Percentiles rank a stretch among this genome's conserved stretches.
These are phyloP conservation scores for Mortierella claussenii DNA, from an alignment of 192 early-diverging fungal species.

Conservation along the genomic window DNA sequence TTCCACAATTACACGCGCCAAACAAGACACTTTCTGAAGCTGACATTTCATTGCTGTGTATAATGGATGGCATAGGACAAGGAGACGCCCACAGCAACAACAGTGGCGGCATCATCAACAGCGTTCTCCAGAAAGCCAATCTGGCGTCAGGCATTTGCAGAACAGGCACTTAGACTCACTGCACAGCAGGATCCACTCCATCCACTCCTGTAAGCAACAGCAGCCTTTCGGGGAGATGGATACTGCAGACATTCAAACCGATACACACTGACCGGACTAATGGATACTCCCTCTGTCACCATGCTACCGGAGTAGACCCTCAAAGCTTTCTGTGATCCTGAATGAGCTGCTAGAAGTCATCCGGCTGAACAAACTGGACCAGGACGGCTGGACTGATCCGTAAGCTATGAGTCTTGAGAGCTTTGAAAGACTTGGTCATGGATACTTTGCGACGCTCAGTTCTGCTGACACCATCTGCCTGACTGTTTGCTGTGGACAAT, in stretches of 20 bases:
- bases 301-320: conserved; percentile 6
- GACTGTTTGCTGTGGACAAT: neutral
- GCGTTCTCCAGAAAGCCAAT: conserved; percentile 2
- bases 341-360: conserved; percentile 38
- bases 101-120: too few species aligned
- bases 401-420: too few species aligned
- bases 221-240: neutral
- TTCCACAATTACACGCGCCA: conserved; percentile 2
- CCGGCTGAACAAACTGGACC: conserved; percentile 22
- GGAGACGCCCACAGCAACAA: too few species aligned
- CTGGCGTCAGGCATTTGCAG: conserved; percentile 39
- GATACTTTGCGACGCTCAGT: too few species aligned
- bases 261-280: too few species aligned
- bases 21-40: neutral
- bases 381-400: conserved; percentile 41
- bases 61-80: too few species aligned
- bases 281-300: too few species aligned
- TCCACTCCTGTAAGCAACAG: conserved; percentile 4
- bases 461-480: neutral
- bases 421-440: too few species aligned
- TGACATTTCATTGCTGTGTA: neutral
- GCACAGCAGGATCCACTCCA: conserved; percentile 34
- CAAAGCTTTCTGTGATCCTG: conserved; percentile 39
- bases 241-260: too few species aligned
- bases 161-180: conserved; percentile 31